Base-by-base conservation (phyloP, 148 eudicot species). In the Salicornia ramosissima region DNA sequence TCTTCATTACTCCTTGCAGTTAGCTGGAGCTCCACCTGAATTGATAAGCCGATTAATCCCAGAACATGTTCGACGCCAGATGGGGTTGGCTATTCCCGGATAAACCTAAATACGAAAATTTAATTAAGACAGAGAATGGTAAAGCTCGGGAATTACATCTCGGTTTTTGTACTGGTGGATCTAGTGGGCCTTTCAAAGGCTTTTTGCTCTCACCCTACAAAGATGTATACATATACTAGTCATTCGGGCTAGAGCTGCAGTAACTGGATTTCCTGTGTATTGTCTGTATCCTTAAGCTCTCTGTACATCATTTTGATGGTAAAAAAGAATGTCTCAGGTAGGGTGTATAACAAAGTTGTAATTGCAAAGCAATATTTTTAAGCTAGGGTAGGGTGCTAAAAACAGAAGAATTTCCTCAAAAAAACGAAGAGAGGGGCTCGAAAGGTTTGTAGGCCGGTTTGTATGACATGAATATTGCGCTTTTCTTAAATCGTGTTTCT, bases 1-100 rank as follows among this genome's bases (percentile, higher is more conserved):
- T 26, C 39, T 34, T 19, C 2, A 29, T 57, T 40, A 8, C 36
- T 45, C 24, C 33, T 46, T 79, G 76, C 86, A 90, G 96, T 74
- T 90, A 62, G 75, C 75, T 65, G 89, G 87, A 77, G 89, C 87
- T 47, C 77, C 89, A 15, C 88, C 89, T 2, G 91, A 88, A 66
- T 68, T 90, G 80, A 77, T 83, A 68, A 65, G 75, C 72, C 80
- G 79, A 78, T 77, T 90, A 57, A 85, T 90, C 70, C 96, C 96
- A 16, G 96, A 88, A 77, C 93, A 90, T 55, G 75, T 86, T 29
- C 70, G 86, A 16, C 75, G 88, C 61, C 93, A 90, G 78, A 75
- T 56, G 39, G 80, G 87, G 71, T 78, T 82, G 47, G 69, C 75
- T 8, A 82, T 80, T 59, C 86, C 87, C 21, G 82, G 76, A 29